These are phyloP conservation scores for Amaranthus palmeri DNA, from an alignment of 148 eudicot species.

Conservation along the genomic window DNA sequence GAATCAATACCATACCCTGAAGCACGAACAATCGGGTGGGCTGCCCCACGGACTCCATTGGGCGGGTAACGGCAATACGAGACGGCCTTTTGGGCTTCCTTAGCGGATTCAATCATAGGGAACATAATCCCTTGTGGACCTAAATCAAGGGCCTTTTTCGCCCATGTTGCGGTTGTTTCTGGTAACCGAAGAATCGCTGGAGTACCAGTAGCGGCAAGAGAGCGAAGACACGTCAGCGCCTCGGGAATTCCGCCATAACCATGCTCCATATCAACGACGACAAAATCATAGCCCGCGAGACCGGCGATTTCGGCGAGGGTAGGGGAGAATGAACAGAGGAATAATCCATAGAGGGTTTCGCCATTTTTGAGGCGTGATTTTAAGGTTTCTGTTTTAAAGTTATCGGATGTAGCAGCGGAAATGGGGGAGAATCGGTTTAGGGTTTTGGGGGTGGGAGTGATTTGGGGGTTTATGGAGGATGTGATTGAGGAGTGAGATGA, in stretches of 20 bases:
- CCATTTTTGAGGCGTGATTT: constrained; percentile 59
- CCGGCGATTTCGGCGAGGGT: constrained; percentile 83
- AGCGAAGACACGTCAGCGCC: constrained; percentile 60
- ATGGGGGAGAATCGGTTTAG: constrained; percentile 2
- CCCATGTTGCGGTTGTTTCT: constrained; percentile 59
- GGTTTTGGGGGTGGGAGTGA: not conserved
- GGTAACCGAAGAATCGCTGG: constrained; percentile 75
- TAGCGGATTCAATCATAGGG: constrained; percentile 59
- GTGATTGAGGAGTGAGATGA: constrained; percentile 10
- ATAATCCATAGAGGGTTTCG: constrained; percentile 77
- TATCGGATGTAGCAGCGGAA: constrained; percentile 1
- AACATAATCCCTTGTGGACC: constrained; percentile 90
- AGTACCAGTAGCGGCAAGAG: constrained; percentile 57
- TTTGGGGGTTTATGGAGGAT: not conserved
- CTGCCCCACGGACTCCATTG: constrained; percentile 79
- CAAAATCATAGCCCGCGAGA: constrained; percentile 74
- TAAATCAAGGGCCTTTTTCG: constrained; percentile 87
- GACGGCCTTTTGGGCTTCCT: constrained; percentile 59
- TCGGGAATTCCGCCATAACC: constrained; percentile 64
- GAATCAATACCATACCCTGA: constrained; percentile 69
- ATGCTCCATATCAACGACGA: constrained; percentile 90
- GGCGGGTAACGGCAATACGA: constrained; percentile 84
- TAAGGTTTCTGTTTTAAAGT: constrained; percentile 7
- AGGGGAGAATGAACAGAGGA: constrained; percentile 70
- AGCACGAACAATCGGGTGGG: constrained; percentile 72